These are phyloP conservation scores for Naganishia sp. DNA, from an alignment of 1,284 basidiomycete genomes.

Conservation along the genomic window DNA sequence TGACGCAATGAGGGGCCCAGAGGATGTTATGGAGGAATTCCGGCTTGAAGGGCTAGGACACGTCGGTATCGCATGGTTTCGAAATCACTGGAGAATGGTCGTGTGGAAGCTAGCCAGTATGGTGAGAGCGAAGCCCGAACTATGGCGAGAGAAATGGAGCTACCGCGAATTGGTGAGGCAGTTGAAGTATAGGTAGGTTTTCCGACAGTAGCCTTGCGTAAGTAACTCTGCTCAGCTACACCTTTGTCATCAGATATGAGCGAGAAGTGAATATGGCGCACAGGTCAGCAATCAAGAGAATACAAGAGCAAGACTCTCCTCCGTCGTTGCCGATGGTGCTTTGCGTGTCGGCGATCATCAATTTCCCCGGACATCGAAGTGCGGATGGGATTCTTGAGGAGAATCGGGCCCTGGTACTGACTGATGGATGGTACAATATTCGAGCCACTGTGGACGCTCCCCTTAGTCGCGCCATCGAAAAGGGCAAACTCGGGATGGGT, in stretches of 20 bases:
- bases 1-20: conserved; percentile 37
- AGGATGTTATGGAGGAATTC: conserved; percentile 39
- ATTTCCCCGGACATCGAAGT: conserved; percentile 47
- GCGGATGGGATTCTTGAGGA: conserved; percentile 52
- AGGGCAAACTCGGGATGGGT: conserved; percentile 70
- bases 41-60: conserved; percentile 40
- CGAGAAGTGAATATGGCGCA: conserved; percentile 77
- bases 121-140: conserved; percentile 68
- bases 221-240: neutral
- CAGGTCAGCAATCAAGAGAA: conserved; percentile 70
- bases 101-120: conserved; percentile 93
- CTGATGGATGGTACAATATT: conserved; percentile 94
- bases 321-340: conserved; percentile 71
- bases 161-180: conserved; percentile 78
- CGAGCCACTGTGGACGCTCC: conserved; percentile 73
- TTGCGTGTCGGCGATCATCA: conserved; percentile 69
- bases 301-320: conserved; percentile 66
- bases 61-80: conserved; percentile 66
- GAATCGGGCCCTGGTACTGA: conserved; percentile 67
- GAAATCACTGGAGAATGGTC: conserved; percentile 86
- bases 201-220: too few relatives aligned
- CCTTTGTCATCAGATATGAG: conserved; percentile 63
- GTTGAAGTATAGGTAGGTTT: conserved; percentile 74
- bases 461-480: conserved; percentile 68
- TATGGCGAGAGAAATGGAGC: conserved; percentile 66